phyloP scores from a whole-genome alignment of 2,329 filamentous ascomycete species.

The Claviceps quebecensis region DNA sequence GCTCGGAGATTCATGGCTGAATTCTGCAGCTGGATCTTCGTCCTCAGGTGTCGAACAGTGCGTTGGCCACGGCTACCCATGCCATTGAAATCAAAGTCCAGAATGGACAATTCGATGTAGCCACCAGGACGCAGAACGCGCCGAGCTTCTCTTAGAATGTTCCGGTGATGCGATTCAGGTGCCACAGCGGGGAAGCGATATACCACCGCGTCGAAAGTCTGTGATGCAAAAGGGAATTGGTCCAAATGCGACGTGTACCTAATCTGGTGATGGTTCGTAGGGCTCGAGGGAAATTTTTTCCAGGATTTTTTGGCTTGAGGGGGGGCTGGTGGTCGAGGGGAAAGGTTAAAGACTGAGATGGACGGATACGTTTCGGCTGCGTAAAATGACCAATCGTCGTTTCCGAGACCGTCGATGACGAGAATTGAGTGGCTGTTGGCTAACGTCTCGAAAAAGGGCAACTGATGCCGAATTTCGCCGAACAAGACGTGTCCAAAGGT shows the following conservation, averaged over 20 bases:
- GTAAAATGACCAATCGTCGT: constrained; percentile 72
- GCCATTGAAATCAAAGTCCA: constrained; percentile 70
- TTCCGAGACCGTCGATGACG: constrained; percentile 73
- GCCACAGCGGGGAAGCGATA: constrained; percentile 62
- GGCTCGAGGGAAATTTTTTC: constrained; percentile 38
- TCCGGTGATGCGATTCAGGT: constrained; percentile 53
- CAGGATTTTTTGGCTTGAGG: constrained; percentile 27
- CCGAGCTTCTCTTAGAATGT: constrained; percentile 60
- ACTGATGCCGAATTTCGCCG: constrained; percentile 61
- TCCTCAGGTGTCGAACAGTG: constrained; percentile 56
- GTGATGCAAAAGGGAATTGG: constrained; percentile 60
- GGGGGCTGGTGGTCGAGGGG: constrained; percentile 39
- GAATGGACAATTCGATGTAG: constrained; percentile 62
- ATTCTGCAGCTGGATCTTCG: constrained; percentile 48
- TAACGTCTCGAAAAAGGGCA: constrained; percentile 29
- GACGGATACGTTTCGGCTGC: constrained; percentile 66
- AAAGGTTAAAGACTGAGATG: constrained; percentile 65
- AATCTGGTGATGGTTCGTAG: constrained; percentile 62
- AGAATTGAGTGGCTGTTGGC: constrained; percentile 47
- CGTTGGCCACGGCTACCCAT: constrained; percentile 62
- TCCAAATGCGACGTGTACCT: constrained; percentile 48
- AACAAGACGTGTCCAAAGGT: constrained; percentile 75
- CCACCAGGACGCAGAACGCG: constrained; percentile 67
- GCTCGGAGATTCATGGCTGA: constrained; percentile 42
- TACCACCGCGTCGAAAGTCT: constrained; percentile 64